Conservation (phyloP, 2,329 filamentous ascomycete genomes). For the Ascosphaera apis region DNA sequence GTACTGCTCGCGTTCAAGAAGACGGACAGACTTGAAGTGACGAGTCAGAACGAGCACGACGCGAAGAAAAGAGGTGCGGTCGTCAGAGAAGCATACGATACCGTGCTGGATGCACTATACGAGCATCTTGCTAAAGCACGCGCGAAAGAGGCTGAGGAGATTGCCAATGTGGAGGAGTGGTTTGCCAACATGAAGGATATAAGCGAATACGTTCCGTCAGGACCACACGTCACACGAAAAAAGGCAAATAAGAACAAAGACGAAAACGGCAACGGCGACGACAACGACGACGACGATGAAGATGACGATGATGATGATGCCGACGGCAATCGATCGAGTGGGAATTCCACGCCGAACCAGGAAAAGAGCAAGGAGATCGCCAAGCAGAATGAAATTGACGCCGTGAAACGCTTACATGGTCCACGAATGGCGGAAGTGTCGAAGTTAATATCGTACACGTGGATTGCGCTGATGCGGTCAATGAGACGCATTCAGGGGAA, state of each 20-base stretch:
- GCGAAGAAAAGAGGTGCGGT: constrained; percentile 39
- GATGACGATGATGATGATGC: constrained; percentile 27
- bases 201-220: constrained; percentile 12
- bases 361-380: constrained; percentile 28
- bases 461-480: constrained; percentile 83
- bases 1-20: constrained; percentile 74
- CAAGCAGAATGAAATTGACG: constrained; percentile 31
- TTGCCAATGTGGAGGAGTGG: constrained; percentile 31
- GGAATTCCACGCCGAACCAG: no score
- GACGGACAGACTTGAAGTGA: constrained; percentile 66
- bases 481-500: constrained; percentile 86
- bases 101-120: constrained; percentile 69
- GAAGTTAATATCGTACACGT: constrained; percentile 71
- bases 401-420: constrained; percentile 40
- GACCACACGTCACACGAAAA: no score
- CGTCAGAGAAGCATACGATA: constrained; percentile 64
- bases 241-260: no score
- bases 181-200: constrained; percentile 22
- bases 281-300: constrained; percentile 24
- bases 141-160: constrained; percentile 39
- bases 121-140: constrained; percentile 52
- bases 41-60: constrained; percentile 53
- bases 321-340: no score
- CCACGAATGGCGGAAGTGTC: constrained; percentile 55
- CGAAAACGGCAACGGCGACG: no score